Conservation (phyloP, 192 early-diverging fungal genomes). For the Rhizoclosmatium sp. region DNA sequence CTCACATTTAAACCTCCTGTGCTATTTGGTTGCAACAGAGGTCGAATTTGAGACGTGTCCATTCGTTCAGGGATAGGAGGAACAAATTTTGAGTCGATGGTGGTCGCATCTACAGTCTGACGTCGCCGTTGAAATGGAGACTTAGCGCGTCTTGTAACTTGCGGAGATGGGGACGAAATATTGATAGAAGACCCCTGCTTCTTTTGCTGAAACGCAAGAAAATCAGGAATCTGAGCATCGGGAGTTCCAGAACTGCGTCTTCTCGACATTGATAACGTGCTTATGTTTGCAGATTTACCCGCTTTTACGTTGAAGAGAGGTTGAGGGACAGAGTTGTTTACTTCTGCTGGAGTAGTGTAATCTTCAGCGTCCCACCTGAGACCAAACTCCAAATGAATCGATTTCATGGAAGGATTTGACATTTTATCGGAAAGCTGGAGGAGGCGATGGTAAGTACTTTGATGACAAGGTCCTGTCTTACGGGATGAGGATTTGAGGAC, state of each 20-base stretch:
- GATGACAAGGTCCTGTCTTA: neutral
- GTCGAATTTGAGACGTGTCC: too few relatives aligned
- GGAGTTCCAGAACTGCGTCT: neutral
- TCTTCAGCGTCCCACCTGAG: constrained; percentile 1
- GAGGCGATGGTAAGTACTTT: too few relatives aligned
- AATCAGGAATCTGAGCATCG: neutral
- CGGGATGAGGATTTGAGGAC: neutral
- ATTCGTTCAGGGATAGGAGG: too few relatives aligned
- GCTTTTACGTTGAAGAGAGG: neutral
- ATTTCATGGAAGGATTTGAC: too few relatives aligned
- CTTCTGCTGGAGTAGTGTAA: neutral
- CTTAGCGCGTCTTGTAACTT: too few relatives aligned
- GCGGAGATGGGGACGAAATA: too few relatives aligned
- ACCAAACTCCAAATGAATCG: neutral
- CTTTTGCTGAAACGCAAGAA: neutral
- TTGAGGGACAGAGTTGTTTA: neutral
- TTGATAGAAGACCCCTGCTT: neutral
- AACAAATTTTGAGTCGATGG: too few relatives aligned
- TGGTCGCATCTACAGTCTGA: too few relatives aligned
- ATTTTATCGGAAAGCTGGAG: too few relatives aligned
- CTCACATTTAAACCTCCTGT: too few relatives aligned
- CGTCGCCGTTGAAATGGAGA: too few relatives aligned
- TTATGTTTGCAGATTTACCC: neutral
- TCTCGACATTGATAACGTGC: neutral
- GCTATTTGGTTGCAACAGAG: too few relatives aligned